Percentiles rank a stretch among this genome's conserved stretches.
Evolutionary conservation across 2,329 filamentous ascomycete species (phyloP).

Genomic region (Alternaria metachromatica): DNA sequence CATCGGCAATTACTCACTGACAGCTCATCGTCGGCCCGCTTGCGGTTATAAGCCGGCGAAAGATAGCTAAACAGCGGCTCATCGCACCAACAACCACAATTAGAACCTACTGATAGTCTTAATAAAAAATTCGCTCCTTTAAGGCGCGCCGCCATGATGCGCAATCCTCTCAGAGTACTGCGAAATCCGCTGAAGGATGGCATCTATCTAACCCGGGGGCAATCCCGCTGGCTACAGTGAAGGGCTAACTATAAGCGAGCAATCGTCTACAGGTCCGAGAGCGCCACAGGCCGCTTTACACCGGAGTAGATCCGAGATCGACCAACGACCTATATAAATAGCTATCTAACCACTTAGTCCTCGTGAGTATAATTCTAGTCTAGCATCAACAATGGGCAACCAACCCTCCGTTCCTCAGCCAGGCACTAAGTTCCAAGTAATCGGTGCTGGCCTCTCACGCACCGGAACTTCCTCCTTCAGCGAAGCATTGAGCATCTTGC

Average conservation of each 20-base stretch:
- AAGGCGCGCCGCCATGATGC: background rate
- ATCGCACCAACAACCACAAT: background rate
- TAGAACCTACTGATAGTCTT: background rate
- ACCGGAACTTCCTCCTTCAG: slow-evolving; percentile 61
- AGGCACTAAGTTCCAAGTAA: slow-evolving; percentile 48
- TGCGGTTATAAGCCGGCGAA: background rate
- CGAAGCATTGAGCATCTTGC: slow-evolving; percentile 55
- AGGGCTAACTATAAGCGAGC: background rate
- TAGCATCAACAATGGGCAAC: slow-evolving; percentile 23
- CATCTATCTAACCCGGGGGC: background rate
- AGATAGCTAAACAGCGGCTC: background rate
- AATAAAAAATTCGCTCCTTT: background rate
- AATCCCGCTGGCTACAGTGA: background rate
- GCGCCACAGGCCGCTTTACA: background rate
- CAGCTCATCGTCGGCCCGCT: background rate
- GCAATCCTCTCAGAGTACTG: background rate
- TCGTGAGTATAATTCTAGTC: background rate
- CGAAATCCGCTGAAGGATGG: background rate
- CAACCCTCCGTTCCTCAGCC: slow-evolving; percentile 23
- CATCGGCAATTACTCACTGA: too few relatives aligned
- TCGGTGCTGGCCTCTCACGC: slow-evolving; percentile 54
- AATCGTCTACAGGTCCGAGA: background rate
- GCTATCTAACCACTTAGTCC: background rate
- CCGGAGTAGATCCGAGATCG: background rate
- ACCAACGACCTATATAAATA: background rate